Percentiles rank a stretch among this genome's conserved stretches.
phyloP scores from a whole-genome alignment of 2,329 filamentous ascomycete species.

The Fusarium neocosmosporiellum region DNA sequence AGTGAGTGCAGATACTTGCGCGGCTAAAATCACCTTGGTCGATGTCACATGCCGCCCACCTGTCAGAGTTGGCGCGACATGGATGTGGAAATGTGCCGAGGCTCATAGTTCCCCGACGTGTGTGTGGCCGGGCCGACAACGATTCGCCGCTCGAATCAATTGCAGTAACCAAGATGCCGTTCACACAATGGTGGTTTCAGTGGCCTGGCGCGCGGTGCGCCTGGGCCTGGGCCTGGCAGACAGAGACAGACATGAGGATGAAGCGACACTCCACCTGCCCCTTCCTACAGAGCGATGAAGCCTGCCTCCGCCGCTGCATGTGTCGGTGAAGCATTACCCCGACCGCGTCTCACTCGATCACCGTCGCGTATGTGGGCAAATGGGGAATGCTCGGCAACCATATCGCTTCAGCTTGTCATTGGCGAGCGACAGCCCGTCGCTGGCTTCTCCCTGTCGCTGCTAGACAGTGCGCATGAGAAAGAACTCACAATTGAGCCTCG shows the following conservation, averaged over 20 bases:
- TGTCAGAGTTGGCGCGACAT: constrained; percentile 6
- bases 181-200: constrained; percentile 36
- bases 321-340: constrained; percentile 14
- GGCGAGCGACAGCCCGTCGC: constrained; percentile 10
- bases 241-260: constrained; percentile 4
- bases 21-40: constrained; percentile 24
- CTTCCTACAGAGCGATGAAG: constrained; percentile 14
- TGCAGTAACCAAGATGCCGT: constrained; percentile 7
- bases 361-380: constrained; percentile 10
- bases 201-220: not conserved
- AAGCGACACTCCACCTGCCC: constrained; percentile 16
- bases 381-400: constrained; percentile 10
- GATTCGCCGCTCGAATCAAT: constrained; percentile 12
- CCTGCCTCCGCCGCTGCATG: constrained; percentile 6
- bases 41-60: constrained; percentile 31
- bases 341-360: constrained; percentile 14
- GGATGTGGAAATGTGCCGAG: constrained; percentile 27
- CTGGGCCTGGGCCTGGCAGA: not conserved
- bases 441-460: not conserved
- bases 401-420: constrained; percentile 12
- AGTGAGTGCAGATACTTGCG: constrained; percentile 3
- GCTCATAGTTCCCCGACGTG: not conserved
- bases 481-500: constrained; percentile 34
- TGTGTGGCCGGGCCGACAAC: constrained; percentile 22
- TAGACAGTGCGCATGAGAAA: constrained; percentile 4